phyloP scores from a whole-genome alignment of 2,329 filamentous ascomycete species.

The Chaetoscypha palmicola region DNA sequence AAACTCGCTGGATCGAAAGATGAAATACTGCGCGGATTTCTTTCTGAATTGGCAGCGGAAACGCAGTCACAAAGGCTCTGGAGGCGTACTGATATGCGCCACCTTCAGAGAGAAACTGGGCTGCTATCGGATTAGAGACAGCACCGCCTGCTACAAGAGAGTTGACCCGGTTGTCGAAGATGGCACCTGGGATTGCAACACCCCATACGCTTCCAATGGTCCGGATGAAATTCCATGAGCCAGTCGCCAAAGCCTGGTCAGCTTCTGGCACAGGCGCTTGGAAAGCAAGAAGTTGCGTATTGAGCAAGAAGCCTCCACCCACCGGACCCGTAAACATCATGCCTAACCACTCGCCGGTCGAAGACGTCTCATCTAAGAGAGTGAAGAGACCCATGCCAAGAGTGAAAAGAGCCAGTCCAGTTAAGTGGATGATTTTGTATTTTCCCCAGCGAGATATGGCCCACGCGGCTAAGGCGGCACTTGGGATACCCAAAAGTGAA shows the following conservation, averaged over 20 bases:
- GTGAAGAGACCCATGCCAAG: constrained; percentile 7
- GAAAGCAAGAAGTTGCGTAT: constrained; percentile 37
- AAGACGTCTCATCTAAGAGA: constrained; percentile 34
- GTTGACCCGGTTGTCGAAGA: no score
- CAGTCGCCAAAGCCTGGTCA: constrained; percentile 25
- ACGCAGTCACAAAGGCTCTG: constrained; percentile 1
- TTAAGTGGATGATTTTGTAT: constrained; percentile 30
- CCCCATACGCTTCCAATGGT: constrained; percentile 41
- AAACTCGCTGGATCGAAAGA: constrained; percentile 3
- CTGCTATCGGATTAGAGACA: not conserved
- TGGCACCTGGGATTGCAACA: constrained; percentile 31
- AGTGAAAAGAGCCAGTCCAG: constrained; percentile 24
- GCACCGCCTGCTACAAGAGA: no score
- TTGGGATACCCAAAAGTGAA: constrained; percentile 20
- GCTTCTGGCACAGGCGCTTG: constrained; percentile 31
- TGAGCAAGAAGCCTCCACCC: constrained; percentile 38
- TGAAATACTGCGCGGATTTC: constrained; percentile 2
- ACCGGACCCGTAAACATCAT: constrained; percentile 36
- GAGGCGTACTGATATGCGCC: constrained; percentile 8
- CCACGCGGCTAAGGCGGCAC: constrained; percentile 21
- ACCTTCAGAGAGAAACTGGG: not conserved
- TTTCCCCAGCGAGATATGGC: constrained; percentile 7
- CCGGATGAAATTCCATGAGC: constrained; percentile 35
- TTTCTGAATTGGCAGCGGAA: not conserved
- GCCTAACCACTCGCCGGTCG: constrained; percentile 34